Base-by-base conservation (phyloP, 78 protist genomes). In the Neovahlkampfia damariscottae region DNA sequence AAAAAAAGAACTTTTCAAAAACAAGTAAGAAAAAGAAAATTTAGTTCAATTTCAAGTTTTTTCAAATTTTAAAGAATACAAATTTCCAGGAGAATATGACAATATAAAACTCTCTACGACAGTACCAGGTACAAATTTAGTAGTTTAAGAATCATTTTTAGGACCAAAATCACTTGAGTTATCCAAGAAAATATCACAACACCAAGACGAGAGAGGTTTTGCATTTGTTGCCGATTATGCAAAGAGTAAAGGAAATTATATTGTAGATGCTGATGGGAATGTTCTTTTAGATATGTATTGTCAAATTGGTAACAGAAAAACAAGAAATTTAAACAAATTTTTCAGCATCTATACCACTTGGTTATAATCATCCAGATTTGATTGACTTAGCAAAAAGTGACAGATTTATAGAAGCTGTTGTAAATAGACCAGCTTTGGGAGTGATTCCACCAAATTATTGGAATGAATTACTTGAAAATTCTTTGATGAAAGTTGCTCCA, bases 211-310 rank as follows among this genome's bases (percentile, higher is more conserved):
- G 19, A 50, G 62, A 50, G 19, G 34, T 50, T n/a, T 19, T 19
- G 34, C 19, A 19, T 50, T 50, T 19, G 62, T 50, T 50, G 19
- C 34, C 62, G 62, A 50, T 50, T 50, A 50, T 50, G 19, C 62
- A 50, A 50, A 50, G 62, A n/a, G 34, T 50, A 74, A 82, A 36
- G 90, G 91, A 38, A 87, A 87, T 58, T 87, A 87, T 73, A 62
- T 87, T 38, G 82, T 81, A 10, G 91, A 87, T 72, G 86, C 82
- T 2, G 91, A 87, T 73, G 91, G 91, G 39, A 87, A 87, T 74
- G 70, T 86, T 34, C 62, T 84, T 39, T 74, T 87, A 10, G 91
- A 87, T 75, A 50, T 84, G 29, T 84, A 78, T 74, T 69, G 81
- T 36, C 87, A 84, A 31, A 87, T 87, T 72, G 82, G n/a, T n/a